Evolutionary conservation across 495 filamentous ascomycete species (phyloP).

Genomic region (Usnea hakonensis): DNA sequence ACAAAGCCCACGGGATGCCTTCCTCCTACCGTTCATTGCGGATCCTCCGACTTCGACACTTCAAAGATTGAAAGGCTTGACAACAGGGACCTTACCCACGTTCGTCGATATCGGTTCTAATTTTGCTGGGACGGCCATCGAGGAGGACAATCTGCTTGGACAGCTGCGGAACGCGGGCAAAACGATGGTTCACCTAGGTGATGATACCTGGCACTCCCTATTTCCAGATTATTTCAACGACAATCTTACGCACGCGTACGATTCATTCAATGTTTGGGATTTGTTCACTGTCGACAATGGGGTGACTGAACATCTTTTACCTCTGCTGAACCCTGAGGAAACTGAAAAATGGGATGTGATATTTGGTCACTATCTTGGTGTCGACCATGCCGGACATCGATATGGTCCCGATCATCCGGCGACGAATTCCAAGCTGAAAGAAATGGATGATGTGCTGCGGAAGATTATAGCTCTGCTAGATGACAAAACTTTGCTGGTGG

Average conservation of each 20-base stretch:
- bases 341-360: conserved; percentile 77
- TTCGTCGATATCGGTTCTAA: conserved; percentile 91
- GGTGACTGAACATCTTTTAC: conserved; percentile 86
- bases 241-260: conserved; percentile 76
- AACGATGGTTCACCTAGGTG: conserved; percentile 83
- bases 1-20: conserved; percentile 66
- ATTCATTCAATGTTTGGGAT: conserved; percentile 98
- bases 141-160: conserved; percentile 88
- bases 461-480: conserved; percentile 66
- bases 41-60: conserved; percentile 92
- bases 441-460: conserved; percentile 80
- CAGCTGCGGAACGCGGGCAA: conserved; percentile 75
- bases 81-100: conserved; percentile 89
- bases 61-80: conserved; percentile 87
- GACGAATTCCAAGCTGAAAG: conserved; percentile 80
- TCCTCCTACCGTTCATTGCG: conserved; percentile 91
- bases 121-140: conserved; percentile 93
- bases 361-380: conserved; percentile 88
- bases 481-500: conserved; percentile 78
- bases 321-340: conserved; percentile 58
- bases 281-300: conserved; percentile 95
- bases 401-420: conserved; percentile 91
- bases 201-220: conserved; percentile 90
- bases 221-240: conserved; percentile 88
- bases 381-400: conserved; percentile 94